A percentile compares a stretch with the other conserved stretches of the same genome.
phyloP scores from a whole-genome alignment of 768 basidiomycete genomes.

The Pleurotus tuber-regium region DNA sequence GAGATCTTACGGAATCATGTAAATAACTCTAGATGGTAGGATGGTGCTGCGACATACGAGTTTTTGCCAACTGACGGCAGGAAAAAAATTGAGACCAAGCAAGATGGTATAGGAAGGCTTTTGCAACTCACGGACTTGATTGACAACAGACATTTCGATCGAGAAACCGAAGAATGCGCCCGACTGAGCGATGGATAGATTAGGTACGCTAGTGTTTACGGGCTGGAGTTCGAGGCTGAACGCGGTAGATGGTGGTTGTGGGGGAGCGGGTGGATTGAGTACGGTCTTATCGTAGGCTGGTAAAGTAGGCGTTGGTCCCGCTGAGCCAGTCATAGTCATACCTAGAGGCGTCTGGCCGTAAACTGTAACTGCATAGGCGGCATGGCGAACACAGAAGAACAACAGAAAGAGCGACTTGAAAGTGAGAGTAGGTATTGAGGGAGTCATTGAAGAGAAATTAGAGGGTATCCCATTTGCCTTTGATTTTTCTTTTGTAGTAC shows the following conservation, averaged over 20 bases:
- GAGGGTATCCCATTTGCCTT: neutral
- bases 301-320: neutral
- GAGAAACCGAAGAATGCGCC: slow-evolving; percentile 38
- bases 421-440: neutral
- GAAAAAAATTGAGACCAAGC: slow-evolving; percentile 2
- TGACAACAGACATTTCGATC: slow-evolving; percentile 44
- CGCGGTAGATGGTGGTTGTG: slow-evolving; percentile 11
- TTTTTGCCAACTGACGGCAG: slow-evolving; percentile 48
- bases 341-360: slow-evolving; percentile 9
- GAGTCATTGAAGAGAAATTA: neutral
- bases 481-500: slow-evolving; percentile 7
- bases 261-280: slow-evolving; percentile 7
- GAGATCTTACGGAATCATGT: neutral
- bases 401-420: slow-evolving; percentile 10
- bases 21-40: neutral
- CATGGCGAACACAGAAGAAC: slow-evolving; percentile 5
- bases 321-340: neutral
- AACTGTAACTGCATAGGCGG: slow-evolving; percentile 1
- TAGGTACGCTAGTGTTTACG: slow-evolving; percentile 4
- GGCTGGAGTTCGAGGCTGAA: slow-evolving; percentile 6
- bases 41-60: slow-evolving; percentile 29
- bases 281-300: slow-evolving; percentile 11
- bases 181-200: slow-evolving; percentile 17
- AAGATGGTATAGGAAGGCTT: neutral
- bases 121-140: slow-evolving; percentile 32